phyloP scores from a whole-genome alignment of 768 basidiomycete species.

The Lentinula aciculospora region DNA sequence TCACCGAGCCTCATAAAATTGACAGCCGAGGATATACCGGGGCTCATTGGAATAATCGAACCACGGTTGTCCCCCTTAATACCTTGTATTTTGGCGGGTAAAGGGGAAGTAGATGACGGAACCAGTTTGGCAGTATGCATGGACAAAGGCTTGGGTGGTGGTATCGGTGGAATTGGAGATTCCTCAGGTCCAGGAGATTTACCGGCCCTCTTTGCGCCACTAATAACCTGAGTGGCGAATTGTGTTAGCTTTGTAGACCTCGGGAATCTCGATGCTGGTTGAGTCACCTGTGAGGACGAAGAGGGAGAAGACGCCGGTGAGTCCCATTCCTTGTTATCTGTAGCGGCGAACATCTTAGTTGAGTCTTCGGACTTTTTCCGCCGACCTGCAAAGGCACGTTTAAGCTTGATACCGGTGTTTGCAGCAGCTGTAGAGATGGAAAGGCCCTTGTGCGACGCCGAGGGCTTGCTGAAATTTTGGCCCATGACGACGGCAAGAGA shows the following conservation, averaged over 20 bases:
- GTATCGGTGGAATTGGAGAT: conserved; percentile 29
- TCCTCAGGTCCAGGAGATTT: conserved; percentile 23
- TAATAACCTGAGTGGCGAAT: conserved; percentile 44
- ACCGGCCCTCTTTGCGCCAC: conserved; percentile 21
- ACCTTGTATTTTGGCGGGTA: conserved; percentile 8
- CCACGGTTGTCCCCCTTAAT: conserved; percentile 29
- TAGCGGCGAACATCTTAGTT: conserved; percentile 17
- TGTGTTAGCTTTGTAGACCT: conserved; percentile 29
- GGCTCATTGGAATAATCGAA: conserved; percentile 52
- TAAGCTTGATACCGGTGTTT: conserved; percentile 38
- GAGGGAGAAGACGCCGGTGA: conserved; percentile 7
- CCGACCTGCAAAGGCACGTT: conserved; percentile 51
- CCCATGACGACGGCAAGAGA: conserved; percentile 31
- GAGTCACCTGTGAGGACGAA: conserved; percentile 16
- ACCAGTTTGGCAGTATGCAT: conserved; percentile 16
- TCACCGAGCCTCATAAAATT: conserved; percentile 42
- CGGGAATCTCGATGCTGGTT: conserved; percentile 21
- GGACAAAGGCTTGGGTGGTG: conserved; percentile 30
- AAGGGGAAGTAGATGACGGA: conserved; percentile 18
- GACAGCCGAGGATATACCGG: conserved; percentile 53
- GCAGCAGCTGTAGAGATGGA: conserved; percentile 31
- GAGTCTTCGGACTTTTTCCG: conserved; percentile 54
- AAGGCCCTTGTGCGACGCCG: conserved; percentile 24
- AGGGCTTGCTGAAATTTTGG: conserved; percentile 25
- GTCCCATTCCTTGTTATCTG: conserved; percentile 14